Percentiles rank a stretch among this genome's conserved stretches.
These are phyloP conservation scores for Stellera chamaejasme DNA, from an alignment of 345 rosid genomes.

Conservation along the genomic window DNA sequence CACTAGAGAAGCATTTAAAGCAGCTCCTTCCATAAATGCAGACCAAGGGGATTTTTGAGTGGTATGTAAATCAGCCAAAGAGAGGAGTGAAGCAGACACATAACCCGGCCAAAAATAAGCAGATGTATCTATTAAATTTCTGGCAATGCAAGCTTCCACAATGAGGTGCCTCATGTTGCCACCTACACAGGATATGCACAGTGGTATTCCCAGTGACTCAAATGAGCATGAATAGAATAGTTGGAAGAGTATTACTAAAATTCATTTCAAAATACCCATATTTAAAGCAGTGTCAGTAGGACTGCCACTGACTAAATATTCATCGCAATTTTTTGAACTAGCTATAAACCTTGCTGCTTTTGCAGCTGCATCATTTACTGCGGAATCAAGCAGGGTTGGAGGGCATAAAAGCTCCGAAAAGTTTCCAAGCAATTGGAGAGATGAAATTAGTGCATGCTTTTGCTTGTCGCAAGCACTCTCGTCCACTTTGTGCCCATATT, in stretches of 20 bases:
- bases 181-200: slow-evolving; percentile 22
- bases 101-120: slow-evolving; percentile 60
- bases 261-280: slow-evolving; percentile 25
- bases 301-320: slow-evolving; percentile 18
- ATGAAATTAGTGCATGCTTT: slow-evolving; percentile 33
- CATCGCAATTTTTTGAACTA: slow-evolving; percentile 20
- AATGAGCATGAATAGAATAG: neutral
- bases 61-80: slow-evolving; percentile 27
- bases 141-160: slow-evolving; percentile 67
- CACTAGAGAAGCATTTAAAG: slow-evolving; percentile 34
- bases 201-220: neutral
- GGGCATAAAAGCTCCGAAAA: slow-evolving; percentile 50
- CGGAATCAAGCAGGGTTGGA: slow-evolving; percentile 33
- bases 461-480: slow-evolving; percentile 16
- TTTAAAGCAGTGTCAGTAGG: slow-evolving; percentile 14
- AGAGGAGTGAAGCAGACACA: slow-evolving; percentile 30
- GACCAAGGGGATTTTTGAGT: slow-evolving; percentile 48
- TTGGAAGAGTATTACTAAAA: neutral
- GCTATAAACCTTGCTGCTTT: slow-evolving; percentile 41
- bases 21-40: slow-evolving; percentile 46
- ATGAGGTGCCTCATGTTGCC: slow-evolving; percentile 65
- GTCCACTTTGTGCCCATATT: slow-evolving; percentile 15
- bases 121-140: slow-evolving; percentile 50
- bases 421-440: slow-evolving; percentile 51
- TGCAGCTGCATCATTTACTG: slow-evolving; percentile 44